Evolutionary conservation across 2,329 filamentous ascomycete genomes (phyloP).

Genomic region (Cryoendolithus antarcticus): DNA sequence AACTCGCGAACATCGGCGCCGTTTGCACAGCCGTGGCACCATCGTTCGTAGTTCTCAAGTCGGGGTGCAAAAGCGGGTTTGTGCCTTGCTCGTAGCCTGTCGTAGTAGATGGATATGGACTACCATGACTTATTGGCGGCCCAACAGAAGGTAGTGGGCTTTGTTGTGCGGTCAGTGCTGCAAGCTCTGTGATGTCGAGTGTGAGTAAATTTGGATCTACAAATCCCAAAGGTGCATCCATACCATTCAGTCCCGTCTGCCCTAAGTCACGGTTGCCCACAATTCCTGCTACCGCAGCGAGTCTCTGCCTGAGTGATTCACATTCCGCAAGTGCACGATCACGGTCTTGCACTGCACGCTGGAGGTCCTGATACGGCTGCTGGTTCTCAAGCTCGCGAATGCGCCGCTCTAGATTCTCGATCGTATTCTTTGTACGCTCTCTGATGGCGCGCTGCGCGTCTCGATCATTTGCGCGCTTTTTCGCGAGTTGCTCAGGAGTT

Average conservation of each 20-base stretch:
- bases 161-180: conserved; percentile 33
- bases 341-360: conserved; percentile 54
- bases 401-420: conserved; percentile 58
- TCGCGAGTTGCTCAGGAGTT: conserved; percentile 75
- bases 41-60: too few relatives aligned
- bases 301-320: conserved; percentile 57
- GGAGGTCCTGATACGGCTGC: conserved; percentile 73
- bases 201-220: conserved; percentile 12
- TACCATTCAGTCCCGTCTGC: conserved; percentile 18
- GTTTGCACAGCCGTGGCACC: too few relatives aligned
- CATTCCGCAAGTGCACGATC: conserved; percentile 69
- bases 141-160: conserved; percentile 26
- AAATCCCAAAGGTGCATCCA: conserved; percentile 7
- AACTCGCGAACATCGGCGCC: background rate
- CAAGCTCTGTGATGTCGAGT: conserved; percentile 29
- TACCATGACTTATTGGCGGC: too few relatives aligned
- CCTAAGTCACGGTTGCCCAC: conserved; percentile 11
- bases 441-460: conserved; percentile 78
- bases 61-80: too few relatives aligned
- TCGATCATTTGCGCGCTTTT: conserved; percentile 83
- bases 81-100: too few relatives aligned
- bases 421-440: conserved; percentile 69
- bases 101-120: too few relatives aligned
- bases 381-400: conserved; percentile 67
- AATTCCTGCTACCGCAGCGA: conserved; percentile 29